Conservation (phyloP, 2,329 filamentous ascomycete genomes). For the Aspergillus pseudoviridinutans region DNA sequence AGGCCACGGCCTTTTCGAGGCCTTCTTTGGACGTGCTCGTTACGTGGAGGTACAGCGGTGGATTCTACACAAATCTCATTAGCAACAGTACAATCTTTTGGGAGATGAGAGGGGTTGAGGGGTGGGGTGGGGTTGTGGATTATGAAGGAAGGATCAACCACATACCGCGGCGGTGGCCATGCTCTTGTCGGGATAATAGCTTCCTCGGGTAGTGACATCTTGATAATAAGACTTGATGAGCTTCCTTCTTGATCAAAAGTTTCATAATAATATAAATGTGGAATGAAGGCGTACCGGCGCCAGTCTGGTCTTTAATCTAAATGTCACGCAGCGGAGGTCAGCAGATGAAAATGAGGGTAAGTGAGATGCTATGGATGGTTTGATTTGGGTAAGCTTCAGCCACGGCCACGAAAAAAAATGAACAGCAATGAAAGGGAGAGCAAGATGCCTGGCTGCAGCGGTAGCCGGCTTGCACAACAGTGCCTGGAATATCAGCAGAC, state of each 20-base stretch:
- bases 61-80: constrained; percentile 58
- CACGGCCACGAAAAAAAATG: constrained; percentile 48
- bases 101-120: too few species aligned
- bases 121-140: too few species aligned
- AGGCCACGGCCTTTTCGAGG: constrained; percentile 79
- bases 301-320: constrained; percentile 99
- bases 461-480: constrained; percentile 34
- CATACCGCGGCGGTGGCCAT: constrained; percentile 91
- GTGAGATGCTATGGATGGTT: constrained; percentile 52
- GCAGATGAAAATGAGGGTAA: constrained; percentile 79
- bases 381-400: constrained; percentile 66
- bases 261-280: constrained; percentile 43
- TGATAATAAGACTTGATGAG: constrained; percentile 60
- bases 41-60: constrained; percentile 89
- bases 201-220: constrained; percentile 99
- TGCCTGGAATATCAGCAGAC: constrained; percentile 62
- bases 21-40: constrained; percentile 89
- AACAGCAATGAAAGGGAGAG: constrained; percentile 30
- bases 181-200: constrained; percentile 94
- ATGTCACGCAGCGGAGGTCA: constrained; percentile 84
- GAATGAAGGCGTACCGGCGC: constrained; percentile 82
- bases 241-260: constrained; percentile 51
- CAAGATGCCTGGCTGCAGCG: constrained; percentile 33
- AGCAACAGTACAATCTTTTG: background rate
- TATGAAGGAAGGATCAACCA: constrained; percentile 14